Evolutionary conservation across 495 filamentous ascomycete species (phyloP).

Genomic region (Cairneyella variabilis): DNA sequence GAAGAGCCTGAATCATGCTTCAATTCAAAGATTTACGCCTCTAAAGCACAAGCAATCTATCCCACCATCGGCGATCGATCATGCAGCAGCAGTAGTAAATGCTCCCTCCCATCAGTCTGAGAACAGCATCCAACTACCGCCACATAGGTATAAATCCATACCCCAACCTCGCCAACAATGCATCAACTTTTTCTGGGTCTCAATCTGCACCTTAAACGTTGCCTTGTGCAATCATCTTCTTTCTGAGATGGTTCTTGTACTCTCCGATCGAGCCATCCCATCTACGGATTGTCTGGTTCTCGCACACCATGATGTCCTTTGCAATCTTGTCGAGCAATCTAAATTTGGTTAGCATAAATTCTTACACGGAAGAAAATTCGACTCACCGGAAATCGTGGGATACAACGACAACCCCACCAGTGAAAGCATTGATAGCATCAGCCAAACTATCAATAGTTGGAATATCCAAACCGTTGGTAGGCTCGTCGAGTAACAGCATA

Average conservation of each 20-base stretch:
- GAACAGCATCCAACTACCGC: conserved; percentile 10
- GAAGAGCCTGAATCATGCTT: too few relatives aligned
- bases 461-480: conserved; percentile 99
- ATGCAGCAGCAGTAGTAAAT: neutral
- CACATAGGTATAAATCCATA: neutral
- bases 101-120: conserved; percentile 1
- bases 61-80: conserved; percentile 2
- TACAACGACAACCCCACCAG: conserved; percentile 95
- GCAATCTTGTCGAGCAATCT: conserved; percentile 98
- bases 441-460: conserved; percentile 97
- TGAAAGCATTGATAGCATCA: conserved; percentile 94
- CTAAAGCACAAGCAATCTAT: conserved; percentile 22
- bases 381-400: conserved; percentile 95
- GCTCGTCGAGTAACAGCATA: conserved; percentile 97
- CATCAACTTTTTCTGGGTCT: conserved; percentile 13
- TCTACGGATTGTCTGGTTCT: conserved; percentile 83
- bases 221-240: conserved; percentile 81
- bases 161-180: conserved; percentile 8
- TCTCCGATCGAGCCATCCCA: conserved; percentile 89
- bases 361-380: neutral
- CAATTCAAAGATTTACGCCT: conserved; percentile 13
- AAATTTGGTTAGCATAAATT: conserved; percentile 16
- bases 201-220: conserved; percentile 45
- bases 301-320: conserved; percentile 99
- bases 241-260: conserved; percentile 97